Evolutionary conservation across 495 filamentous ascomycete genomes (phyloP).

Genomic region (Xylaria scruposa): DNA sequence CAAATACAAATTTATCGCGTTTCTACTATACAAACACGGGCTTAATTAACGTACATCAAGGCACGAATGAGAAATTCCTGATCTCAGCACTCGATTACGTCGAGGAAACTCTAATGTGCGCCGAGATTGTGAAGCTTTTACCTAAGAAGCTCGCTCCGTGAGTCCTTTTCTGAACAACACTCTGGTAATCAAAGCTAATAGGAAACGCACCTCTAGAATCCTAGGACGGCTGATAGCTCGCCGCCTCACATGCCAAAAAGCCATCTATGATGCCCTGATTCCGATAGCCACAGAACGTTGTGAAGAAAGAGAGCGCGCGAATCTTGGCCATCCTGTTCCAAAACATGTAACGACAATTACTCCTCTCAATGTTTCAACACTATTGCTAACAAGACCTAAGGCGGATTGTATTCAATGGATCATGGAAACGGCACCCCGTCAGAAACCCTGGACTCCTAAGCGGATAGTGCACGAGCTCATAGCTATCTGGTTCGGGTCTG

Average conservation of each 20-base stretch:
- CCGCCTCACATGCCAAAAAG: background rate
- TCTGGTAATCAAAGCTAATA: background rate
- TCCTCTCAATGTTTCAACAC: background rate
- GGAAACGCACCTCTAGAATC: background rate
- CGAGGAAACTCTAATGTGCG: slow-evolving; percentile 29
- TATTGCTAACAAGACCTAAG: background rate
- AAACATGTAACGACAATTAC: slow-evolving; percentile 24
- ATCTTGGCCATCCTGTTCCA: slow-evolving; percentile 4
- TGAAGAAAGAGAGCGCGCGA: background rate
- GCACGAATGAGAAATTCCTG: slow-evolving; percentile 30
- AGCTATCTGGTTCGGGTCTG: slow-evolving; percentile 21
- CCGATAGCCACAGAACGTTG: slow-evolving; percentile 1
- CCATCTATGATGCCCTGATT: background rate
- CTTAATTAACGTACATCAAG: too few relatives aligned
- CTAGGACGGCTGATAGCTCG: background rate
- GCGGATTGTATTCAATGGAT: slow-evolving; percentile 48
- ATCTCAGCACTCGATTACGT: slow-evolving; percentile 29
- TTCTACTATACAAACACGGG: too few relatives aligned
- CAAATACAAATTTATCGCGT: too few relatives aligned
- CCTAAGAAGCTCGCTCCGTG: slow-evolving; percentile 24
- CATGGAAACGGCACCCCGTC: slow-evolving; percentile 26
- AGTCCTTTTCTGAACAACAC: background rate
- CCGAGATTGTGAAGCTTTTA: slow-evolving; percentile 31
- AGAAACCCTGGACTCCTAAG: slow-evolving; percentile 14
- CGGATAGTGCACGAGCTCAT: slow-evolving; percentile 21